Evolutionary conservation across 176 grass and related monocot genomes (phyloP), one percentile per base, ranked within the genome.

Genomic region (Aegilops longissima): DNA sequence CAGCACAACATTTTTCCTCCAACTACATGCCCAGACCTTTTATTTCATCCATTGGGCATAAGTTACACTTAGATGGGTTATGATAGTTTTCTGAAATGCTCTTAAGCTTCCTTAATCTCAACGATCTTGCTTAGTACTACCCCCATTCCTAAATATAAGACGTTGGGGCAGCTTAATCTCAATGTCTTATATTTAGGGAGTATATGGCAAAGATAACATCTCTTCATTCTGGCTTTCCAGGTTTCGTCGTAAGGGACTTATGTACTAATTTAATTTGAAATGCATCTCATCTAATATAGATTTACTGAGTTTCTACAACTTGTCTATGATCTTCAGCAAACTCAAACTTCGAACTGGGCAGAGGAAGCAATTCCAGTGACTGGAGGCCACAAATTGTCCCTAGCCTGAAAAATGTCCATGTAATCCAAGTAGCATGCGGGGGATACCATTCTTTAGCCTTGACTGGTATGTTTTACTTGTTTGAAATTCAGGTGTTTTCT

Each of bases 381-480:
- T 98, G 97, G 97, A 99, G 80, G 79, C 97, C 97, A 66, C 85
- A 94, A 61, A 80, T 87, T 85, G 61, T 99, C 59, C 85, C 90
- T 62, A 92, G 82, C 18, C 76, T 99, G 59, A 88, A 94, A 88
- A 90, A 81, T 84, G 58, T 71, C 80, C 52, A 11, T 68, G 78
- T 96, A 49, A 64, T 94, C 81, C 97, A 99, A 85, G 84, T 99
- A 91, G 88, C 94, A 56, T 88, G 90, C 21, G 94, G 94, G 78
- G 94, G 97, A 91, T 99, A 99, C 76, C 94, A 99, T 87, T 94
- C 97, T 78, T 91, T 99, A 84, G 97, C 97, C 73, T 88, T 99
- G 78, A 96, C 97, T 65, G 93, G 96, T 98, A 93, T 84, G 51
- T 51, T 83, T 88, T 84, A 78, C 49, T 24, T 80, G 30, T 64